phyloP scores from a whole-genome alignment of 2,329 filamentous ascomycete genomes.

The Alternaria arborescens region DNA sequence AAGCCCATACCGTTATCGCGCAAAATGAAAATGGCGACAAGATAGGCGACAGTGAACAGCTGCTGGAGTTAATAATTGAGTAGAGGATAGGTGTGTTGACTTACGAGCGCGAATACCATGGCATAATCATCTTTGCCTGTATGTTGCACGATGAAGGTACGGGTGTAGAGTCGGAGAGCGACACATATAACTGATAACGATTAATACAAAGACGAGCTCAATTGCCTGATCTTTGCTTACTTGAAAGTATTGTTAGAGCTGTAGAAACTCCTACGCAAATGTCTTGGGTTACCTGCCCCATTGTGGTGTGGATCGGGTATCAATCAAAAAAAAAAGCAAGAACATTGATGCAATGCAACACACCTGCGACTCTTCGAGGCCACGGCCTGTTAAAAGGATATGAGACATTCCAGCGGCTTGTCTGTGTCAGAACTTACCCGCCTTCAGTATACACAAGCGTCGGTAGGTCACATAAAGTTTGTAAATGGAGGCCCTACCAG shows the following conservation, averaged over 20 bases:
- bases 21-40: constrained; percentile 32
- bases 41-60: constrained; percentile 38
- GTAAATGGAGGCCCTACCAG: constrained; percentile 4
- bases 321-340: neutral
- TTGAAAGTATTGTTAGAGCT: constrained; percentile 32
- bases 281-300: constrained; percentile 22
- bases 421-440: constrained; percentile 1
- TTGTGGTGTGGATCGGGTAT: neutral
- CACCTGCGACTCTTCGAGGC: neutral
- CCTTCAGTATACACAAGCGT: neutral
- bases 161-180: constrained; percentile 31
- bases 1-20: constrained; percentile 38
- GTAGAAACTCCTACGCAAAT: constrained; percentile 31
- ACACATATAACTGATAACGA: constrained; percentile 35
- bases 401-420: constrained; percentile 1
- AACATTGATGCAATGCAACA: neutral
- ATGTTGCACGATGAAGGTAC: constrained; percentile 31
- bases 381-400: neutral
- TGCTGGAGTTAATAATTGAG: constrained; percentile 5
- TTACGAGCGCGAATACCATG: constrained; percentile 40
- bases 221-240: constrained; percentile 16
- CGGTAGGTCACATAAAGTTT: constrained; percentile 5
- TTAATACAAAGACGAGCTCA: constrained; percentile 1
- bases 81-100: constrained; percentile 2
- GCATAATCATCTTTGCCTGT: constrained; percentile 43